Conservation (phyloP, 179 eudicot species). For the Gypsophila paniculata region DNA sequence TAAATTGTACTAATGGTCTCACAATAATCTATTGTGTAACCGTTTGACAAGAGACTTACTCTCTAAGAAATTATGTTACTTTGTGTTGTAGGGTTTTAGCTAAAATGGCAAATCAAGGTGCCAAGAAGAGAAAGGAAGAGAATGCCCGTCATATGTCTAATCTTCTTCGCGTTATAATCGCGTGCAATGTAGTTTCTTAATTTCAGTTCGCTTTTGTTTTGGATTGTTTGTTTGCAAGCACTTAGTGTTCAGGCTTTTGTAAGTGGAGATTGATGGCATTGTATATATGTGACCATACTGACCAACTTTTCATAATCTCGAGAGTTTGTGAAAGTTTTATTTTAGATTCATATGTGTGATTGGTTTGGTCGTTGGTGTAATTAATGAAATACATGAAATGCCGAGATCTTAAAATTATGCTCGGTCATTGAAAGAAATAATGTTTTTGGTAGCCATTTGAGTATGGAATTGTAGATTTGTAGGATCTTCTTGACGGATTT, state of each 20-base stretch:
- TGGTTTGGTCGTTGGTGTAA: background rate
- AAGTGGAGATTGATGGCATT: background rate
- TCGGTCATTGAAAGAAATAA: background rate
- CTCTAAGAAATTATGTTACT: too few species aligned
- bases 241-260: background rate
- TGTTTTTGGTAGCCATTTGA: background rate
- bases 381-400: background rate
- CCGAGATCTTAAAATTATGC: background rate
- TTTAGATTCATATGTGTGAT: background rate
- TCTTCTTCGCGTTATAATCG: conserved; percentile 55
- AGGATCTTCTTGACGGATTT: too few species aligned
- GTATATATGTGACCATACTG: too few species aligned
- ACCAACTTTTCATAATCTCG: background rate
- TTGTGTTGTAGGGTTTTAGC: conserved; percentile 20
- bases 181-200: conserved; percentile 43
- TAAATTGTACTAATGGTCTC: too few species aligned
- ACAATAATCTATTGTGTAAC: too few species aligned
- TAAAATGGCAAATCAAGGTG: conserved; percentile 62
- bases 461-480: background rate
- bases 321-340: background rate
- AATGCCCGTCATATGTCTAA: conserved; percentile 72
- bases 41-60: too few species aligned
- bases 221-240: background rate
- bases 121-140: conserved; percentile 84
- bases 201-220: background rate